These are phyloP conservation scores for Fraxinus angustifolia DNA, from an alignment of 305 asterid genomes.

Conservation along the genomic window DNA sequence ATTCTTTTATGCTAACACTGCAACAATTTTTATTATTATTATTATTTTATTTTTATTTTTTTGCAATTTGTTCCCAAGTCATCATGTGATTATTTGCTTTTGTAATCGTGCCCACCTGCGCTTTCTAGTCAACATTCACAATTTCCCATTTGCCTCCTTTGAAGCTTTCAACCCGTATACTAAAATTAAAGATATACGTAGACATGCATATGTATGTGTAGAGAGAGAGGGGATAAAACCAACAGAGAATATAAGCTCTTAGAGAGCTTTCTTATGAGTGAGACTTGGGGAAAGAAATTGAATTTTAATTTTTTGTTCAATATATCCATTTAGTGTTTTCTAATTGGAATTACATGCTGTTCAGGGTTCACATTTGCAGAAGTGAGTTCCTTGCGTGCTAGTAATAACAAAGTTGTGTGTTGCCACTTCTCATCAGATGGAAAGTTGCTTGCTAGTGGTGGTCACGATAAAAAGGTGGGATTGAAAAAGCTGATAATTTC, in stretches of 20 bases:
- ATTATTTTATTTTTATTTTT: neutral
- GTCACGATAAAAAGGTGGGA: conserved; percentile 91
- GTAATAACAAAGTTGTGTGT: conserved; percentile 75
- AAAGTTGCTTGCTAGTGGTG: conserved; percentile 90
- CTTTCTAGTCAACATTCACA: conserved; percentile 7
- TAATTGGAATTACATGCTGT: conserved; percentile 18
- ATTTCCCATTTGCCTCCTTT: neutral
- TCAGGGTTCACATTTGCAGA: conserved; percentile 79
- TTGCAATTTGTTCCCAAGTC: neutral
- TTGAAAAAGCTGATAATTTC: neutral
- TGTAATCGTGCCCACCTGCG: neutral
- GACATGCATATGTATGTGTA: neutral
- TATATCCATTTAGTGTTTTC: conserved; percentile 4
- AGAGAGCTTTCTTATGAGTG: neutral
- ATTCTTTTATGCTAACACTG: neutral
- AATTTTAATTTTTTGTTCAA: neutral
- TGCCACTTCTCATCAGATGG: conserved; percentile 99
- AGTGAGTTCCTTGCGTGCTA: conserved; percentile 69
- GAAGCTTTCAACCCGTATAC: conserved; percentile 12
- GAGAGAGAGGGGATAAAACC: conserved; percentile 15
- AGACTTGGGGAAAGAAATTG: neutral
- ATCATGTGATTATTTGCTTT: neutral
- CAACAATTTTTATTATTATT: neutral
- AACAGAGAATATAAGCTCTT: neutral
- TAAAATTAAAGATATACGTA: neutral